Percentiles rank a stretch among this genome's conserved stretches.
Evolutionary conservation across 1,284 basidiomycete species (phyloP).

Genomic region (Leccinum huronense): DNA sequence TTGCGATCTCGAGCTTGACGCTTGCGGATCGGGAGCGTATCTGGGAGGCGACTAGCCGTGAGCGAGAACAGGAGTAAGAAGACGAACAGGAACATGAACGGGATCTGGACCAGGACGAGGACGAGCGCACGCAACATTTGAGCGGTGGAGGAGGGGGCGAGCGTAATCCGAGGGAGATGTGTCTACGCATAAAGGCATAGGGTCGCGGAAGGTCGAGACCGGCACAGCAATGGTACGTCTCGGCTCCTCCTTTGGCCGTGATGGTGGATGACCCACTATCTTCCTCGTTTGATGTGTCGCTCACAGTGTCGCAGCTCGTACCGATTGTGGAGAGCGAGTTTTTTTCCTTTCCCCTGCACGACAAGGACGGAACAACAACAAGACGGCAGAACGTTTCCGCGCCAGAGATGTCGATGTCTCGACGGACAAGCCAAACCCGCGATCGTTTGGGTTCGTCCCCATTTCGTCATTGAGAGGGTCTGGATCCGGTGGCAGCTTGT

Average conservation of each 20-base stretch:
- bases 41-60: constrained; percentile 18
- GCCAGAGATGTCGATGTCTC: constrained; percentile 1
- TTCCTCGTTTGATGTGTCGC: constrained; percentile 19
- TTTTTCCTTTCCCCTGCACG: constrained; percentile 19
- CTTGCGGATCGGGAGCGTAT: constrained; percentile 47
- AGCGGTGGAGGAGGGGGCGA: constrained; percentile 23
- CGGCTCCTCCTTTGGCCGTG: constrained; percentile 36
- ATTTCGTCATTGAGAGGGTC: constrained; percentile 48
- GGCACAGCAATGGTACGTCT: constrained; percentile 39
- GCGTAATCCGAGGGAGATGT: constrained; percentile 36
- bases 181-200: constrained; percentile 33
- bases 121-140: constrained; percentile 51
- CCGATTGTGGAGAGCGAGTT: constrained; percentile 25
- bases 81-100: constrained; percentile 34
- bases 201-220: constrained; percentile 27
- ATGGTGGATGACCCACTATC: constrained; percentile 22
- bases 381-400: constrained; percentile 5
- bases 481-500: constrained; percentile 3
- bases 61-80: constrained; percentile 19
- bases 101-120: constrained; percentile 46
- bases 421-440: constrained; percentile 51
- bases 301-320: constrained; percentile 27
- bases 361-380: not conserved
- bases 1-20: constrained; percentile 69
- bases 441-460: constrained; percentile 71